These are phyloP conservation scores for Solanum ossicruentum DNA, from an alignment of 257 asterid genomes.

Conservation along the genomic window DNA sequence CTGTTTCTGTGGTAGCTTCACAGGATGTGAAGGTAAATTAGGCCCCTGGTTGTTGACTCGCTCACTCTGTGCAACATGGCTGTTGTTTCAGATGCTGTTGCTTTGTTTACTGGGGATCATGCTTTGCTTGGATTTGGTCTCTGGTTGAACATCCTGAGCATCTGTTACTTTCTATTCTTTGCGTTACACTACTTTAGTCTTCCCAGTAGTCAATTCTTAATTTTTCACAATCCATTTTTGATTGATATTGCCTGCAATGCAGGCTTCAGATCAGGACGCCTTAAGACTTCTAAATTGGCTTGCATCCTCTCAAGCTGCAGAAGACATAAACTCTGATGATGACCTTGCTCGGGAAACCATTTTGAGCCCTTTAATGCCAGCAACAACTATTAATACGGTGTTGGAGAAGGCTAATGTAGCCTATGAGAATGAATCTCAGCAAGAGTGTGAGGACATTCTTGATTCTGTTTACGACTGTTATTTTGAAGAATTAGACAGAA, in stretches of 20 bases:
- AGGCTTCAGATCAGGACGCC: conserved; percentile 72
- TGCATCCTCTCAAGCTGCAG: conserved; percentile 96
- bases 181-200: background rate
- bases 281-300: conserved; percentile 87
- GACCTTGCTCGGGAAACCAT: conserved; percentile 72
- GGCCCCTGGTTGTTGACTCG: background rate
- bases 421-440: conserved; percentile 82
- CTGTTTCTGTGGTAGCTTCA: conserved; percentile 20
- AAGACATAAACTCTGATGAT: conserved; percentile 93
- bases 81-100: background rate
- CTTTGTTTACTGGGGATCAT: background rate
- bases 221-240: background rate
- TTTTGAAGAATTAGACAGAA: conserved; percentile 32
- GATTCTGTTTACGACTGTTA: conserved; percentile 53
- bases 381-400: conserved; percentile 45
- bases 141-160: background rate
- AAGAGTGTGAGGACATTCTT: conserved; percentile 96
- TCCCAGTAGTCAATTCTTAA: background rate
- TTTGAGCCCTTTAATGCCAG: conserved; percentile 72
- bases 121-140: background rate
- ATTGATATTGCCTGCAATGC: background rate
- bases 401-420: conserved; percentile 77
- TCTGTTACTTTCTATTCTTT: background rate
- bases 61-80: background rate
- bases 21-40: conserved; percentile 48